Evolutionary conservation across 2,329 filamentous ascomycete species (phyloP).

Genomic region (Alternaria sp.): DNA sequence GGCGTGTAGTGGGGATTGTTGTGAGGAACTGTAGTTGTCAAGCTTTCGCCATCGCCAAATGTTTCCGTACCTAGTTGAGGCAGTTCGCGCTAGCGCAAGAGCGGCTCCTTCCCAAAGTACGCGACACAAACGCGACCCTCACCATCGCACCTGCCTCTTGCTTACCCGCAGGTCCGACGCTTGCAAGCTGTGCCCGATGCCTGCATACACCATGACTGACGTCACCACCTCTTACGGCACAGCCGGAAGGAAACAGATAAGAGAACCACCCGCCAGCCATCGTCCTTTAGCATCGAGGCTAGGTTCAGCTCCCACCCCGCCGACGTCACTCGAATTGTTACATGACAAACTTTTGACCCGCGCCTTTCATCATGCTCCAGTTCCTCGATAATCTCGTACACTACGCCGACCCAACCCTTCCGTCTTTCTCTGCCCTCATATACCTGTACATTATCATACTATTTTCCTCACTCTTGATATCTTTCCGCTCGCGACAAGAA

Average conservation of each 20-base stretch:
- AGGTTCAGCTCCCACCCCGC: constrained; percentile 18
- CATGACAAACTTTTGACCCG: constrained; percentile 12
- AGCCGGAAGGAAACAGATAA: constrained; percentile 7
- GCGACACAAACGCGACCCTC: constrained; percentile 3
- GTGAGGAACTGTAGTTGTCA: not conserved
- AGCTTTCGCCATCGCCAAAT: constrained; percentile 21
- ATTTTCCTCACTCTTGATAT: constrained; percentile 35
- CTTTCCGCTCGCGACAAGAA: constrained; percentile 31
- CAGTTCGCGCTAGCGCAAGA: constrained; percentile 18
- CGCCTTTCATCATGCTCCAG: constrained; percentile 32
- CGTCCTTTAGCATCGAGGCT: constrained; percentile 8
- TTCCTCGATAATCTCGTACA: constrained; percentile 41
- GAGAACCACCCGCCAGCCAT: constrained; percentile 7
- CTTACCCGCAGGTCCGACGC: constrained; percentile 1
- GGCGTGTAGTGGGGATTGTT: constrained; percentile 7
- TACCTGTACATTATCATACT: constrained; percentile 44
- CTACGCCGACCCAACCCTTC: constrained; percentile 45
- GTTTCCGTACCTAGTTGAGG: constrained; percentile 11
- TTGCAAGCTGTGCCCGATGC: not conserved
- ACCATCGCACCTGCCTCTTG: constrained; percentile 4
- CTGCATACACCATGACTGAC: constrained; percentile 10
- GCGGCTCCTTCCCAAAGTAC: constrained; percentile 9
- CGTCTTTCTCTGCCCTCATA: constrained; percentile 41
- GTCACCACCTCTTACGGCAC: constrained; percentile 6
- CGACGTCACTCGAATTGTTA: constrained; percentile 27